These are phyloP conservation scores for Aspergillus fumigatiaffinis DNA, from an alignment of 2,329 filamentous ascomycete genomes.

Conservation along the genomic window DNA sequence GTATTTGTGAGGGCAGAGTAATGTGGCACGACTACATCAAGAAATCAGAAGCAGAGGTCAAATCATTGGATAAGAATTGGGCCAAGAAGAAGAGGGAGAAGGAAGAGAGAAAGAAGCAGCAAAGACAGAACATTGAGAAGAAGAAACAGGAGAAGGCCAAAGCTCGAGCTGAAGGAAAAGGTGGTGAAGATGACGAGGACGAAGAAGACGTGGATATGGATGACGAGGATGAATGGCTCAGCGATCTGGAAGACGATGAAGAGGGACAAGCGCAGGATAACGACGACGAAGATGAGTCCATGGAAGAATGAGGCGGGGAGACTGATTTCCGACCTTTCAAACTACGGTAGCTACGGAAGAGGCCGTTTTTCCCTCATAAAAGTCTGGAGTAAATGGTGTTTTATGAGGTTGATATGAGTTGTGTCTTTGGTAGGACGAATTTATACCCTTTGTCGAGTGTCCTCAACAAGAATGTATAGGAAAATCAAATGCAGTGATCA, in stretches of 20 bases:
- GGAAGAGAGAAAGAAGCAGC: slow-evolving; percentile 73
- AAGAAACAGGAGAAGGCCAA: slow-evolving; percentile 66
- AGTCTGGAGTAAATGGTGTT: neutral
- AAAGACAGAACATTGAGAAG: slow-evolving; percentile 85
- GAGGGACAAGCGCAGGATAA: slow-evolving; percentile 29
- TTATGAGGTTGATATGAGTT: neutral
- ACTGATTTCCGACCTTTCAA: neutral
- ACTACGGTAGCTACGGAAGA: neutral
- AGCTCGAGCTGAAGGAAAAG: slow-evolving; percentile 39
- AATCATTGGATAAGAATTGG: slow-evolving; percentile 78
- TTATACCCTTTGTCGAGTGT: slow-evolving; percentile 15
- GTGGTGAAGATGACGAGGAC: slow-evolving; percentile 44
- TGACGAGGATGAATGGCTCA: slow-evolving; percentile 52
- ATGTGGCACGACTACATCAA: slow-evolving; percentile 97
- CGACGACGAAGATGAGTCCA: slow-evolving; percentile 37
- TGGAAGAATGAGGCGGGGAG: slow-evolving; percentile 37
- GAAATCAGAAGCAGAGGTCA: slow-evolving; percentile 74
- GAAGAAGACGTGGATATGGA: slow-evolving; percentile 52
- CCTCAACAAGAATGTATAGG: neutral
- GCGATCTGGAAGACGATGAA: slow-evolving; percentile 46
- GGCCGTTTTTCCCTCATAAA: neutral
- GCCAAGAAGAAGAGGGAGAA: slow-evolving; percentile 74
- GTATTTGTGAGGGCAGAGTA: slow-evolving; percentile 79
- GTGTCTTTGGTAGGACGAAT: neutral
- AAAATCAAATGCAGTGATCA: neutral